These are phyloP conservation scores for Phoma sp. DNA, from an alignment of 2,329 filamentous ascomycete species.

Conservation along the genomic window DNA sequence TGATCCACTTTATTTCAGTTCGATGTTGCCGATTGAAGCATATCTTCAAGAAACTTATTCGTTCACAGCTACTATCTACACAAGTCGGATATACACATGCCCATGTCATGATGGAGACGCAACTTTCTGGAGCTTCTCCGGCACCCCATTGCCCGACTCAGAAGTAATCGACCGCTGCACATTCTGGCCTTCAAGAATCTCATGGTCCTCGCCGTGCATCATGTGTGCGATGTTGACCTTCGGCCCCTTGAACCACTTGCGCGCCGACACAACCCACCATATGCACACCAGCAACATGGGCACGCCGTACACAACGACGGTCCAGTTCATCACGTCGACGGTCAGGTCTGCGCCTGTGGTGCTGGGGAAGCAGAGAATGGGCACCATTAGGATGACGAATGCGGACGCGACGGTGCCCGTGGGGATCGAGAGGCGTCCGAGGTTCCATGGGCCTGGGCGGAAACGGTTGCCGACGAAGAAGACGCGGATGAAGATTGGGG, in stretches of 20 bases:
- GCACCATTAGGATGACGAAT: slow-evolving; percentile 72
- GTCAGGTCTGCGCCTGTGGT: slow-evolving; percentile 62
- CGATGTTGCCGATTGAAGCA: not conserved
- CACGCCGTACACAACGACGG: slow-evolving; percentile 68
- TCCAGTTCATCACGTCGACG: slow-evolving; percentile 69
- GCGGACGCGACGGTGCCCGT: slow-evolving; percentile 63
- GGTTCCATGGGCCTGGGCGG: slow-evolving; percentile 71
- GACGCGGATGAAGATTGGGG: slow-evolving; percentile 64
- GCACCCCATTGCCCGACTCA: not conserved
- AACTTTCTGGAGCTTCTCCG: slow-evolving; percentile 11
- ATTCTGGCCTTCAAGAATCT: slow-evolving; percentile 46
- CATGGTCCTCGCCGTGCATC: slow-evolving; percentile 52
- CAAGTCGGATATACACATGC: too few relatives aligned
- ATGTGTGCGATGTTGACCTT: slow-evolving; percentile 70
- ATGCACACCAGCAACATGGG: slow-evolving; percentile 65
- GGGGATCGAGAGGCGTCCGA: slow-evolving; percentile 64
- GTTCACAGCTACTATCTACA: not conserved
- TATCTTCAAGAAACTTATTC: not conserved
- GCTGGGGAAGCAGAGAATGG: slow-evolving; percentile 70
- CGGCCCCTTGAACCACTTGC: slow-evolving; percentile 73
- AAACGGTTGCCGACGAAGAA: slow-evolving; percentile 68
- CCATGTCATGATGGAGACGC: not conserved
- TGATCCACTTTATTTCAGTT: not conserved
- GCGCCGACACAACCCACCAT: slow-evolving; percentile 69
- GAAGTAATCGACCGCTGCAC: slow-evolving; percentile 1